Base-by-base conservation (phyloP, 2,329 filamentous ascomycete species). In the Hypocrella siamensis region DNA sequence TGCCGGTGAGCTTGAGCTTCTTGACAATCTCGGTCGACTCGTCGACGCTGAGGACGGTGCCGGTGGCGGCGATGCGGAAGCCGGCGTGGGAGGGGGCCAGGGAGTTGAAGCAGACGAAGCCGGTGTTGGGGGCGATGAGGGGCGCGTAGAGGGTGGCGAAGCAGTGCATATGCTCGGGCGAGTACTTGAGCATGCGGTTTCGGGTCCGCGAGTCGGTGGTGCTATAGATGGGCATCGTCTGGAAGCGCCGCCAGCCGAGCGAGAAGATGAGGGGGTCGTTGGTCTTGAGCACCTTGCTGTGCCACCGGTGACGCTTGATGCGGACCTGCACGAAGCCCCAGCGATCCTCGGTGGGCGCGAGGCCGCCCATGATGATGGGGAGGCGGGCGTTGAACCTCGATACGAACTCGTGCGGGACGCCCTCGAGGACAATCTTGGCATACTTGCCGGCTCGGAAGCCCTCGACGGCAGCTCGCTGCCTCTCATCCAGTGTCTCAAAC, bases 161-260 rank as follows among this genome's bases (percentile, higher is more conserved):
- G 60, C 92, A 98, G 60, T 96, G 90, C 85, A 94, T 96, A 51
- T 98, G 90, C 62, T 98, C 92, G 0, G 90, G 92, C 0, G 88
- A 94, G 57, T 98, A 98, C 57, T 98, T 98, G 39, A 98, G 70
- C 88, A 98, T 94, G 35, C 90, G 77, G 57, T 96, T 94, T 40
- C 90, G 71, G 17, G 83, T 92, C 44, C 90, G 75, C 38, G 82
- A 93, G 55, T 96, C 90, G 17, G 83, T 90, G 35, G 90, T 93
- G 58, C 80, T 90, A 70, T 94, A 98, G 37, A 94, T 75, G 14
- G 88, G 88, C 43, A 90, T 64, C 5, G 80, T 78, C 57, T 96
- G 90, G 64, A 98, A 98, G 38, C 90, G 72, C 31, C 90, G 71
- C 90, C 90, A 98, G 26, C 90, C 90, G 27, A 98, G 67, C 2